These are phyloP conservation scores for Lecanosticta acicola DNA, from an alignment of 2,329 filamentous ascomycete species.

Conservation along the genomic window DNA sequence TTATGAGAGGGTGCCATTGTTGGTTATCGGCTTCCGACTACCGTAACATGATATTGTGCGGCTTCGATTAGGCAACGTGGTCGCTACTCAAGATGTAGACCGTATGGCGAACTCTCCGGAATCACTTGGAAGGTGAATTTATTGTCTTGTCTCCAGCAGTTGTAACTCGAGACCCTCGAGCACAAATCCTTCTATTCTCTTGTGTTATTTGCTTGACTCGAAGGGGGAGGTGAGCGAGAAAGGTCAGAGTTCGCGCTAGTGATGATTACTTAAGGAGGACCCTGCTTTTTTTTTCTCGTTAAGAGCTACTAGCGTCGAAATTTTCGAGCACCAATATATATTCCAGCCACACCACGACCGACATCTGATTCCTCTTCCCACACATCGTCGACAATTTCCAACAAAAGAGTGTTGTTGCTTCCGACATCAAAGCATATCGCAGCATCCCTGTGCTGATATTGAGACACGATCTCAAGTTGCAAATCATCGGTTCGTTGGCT, in stretches of 20 bases:
- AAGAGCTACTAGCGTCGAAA: neutral
- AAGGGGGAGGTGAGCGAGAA: neutral
- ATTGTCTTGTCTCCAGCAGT: too few species aligned
- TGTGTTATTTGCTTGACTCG: too few species aligned
- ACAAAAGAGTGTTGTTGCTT: slow-evolving; percentile 13
- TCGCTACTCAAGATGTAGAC: too few species aligned
- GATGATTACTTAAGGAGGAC: neutral
- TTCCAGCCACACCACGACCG: neutral
- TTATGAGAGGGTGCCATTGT: slow-evolving; percentile 22
- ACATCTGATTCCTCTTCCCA: slow-evolving; percentile 2
- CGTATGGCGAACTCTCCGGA: too few species aligned
- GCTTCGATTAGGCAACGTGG: too few species aligned
- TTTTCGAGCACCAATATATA: neutral
- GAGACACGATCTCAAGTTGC: neutral
- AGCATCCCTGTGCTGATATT: neutral
- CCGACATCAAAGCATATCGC: slow-evolving; percentile 9
- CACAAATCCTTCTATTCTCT: too few species aligned
- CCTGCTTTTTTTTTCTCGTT: neutral
- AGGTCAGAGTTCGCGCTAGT: neutral
- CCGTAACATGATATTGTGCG: slow-evolving; percentile 7
- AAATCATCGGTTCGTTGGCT: slow-evolving; percentile 26
- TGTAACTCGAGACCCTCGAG: too few species aligned
- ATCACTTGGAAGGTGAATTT: too few species aligned
- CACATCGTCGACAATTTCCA: slow-evolving; percentile 1
- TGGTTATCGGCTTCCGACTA: slow-evolving; percentile 6